Evolutionary conservation across 352 stramenopile genomes (phyloP), one percentile per base, ranked within the genome.

Genomic region (Globisporangium irregulare): DNA sequence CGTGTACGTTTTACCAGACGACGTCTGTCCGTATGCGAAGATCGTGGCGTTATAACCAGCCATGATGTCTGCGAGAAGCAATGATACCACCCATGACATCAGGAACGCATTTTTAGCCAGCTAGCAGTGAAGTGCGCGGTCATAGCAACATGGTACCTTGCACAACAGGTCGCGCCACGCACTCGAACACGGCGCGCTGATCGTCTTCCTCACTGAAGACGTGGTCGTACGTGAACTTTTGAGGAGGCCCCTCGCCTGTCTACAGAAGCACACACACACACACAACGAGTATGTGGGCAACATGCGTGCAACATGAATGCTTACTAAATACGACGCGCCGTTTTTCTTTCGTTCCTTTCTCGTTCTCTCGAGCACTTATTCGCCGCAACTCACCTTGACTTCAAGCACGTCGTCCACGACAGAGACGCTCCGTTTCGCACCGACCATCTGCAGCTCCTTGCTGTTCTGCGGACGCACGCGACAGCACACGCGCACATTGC

Each of bases 31-130:
- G 69, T 98, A 98, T 4, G 93, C 92, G 62, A 98, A 98, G 66
- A 98, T 97, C 36, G 93, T 98, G 1, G 89, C 93, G 66, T 98
- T 97, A 76, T 98, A 98, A 6, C 94, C 93, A 53, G 90, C 78
- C 75, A 98, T 91, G 38, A 98, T 89, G 74, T 97, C 89, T 92
- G 53, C 24, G 5, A 5, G 1, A 64, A 41, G n/a, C 10, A 46
- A 64, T 24, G 36, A 10, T 4, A 67, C 29, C 6, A 59, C n/a
- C 43, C 43, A 51, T 24, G 9, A 14, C 3, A 27, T 62, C 50
- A 48, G 6, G 18, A n/a, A 51, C 6, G 43, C 5, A 24, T 51
- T 22, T 22, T 7, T 24, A 51, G 6, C 3, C 15, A 22, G 6
- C 1, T 24, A 22, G 3, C 22, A 51, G 14, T 24, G 6, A 51